Base-by-base conservation (phyloP, 2,329 filamentous ascomycete genomes). In the Helicocarpus griseus region DNA sequence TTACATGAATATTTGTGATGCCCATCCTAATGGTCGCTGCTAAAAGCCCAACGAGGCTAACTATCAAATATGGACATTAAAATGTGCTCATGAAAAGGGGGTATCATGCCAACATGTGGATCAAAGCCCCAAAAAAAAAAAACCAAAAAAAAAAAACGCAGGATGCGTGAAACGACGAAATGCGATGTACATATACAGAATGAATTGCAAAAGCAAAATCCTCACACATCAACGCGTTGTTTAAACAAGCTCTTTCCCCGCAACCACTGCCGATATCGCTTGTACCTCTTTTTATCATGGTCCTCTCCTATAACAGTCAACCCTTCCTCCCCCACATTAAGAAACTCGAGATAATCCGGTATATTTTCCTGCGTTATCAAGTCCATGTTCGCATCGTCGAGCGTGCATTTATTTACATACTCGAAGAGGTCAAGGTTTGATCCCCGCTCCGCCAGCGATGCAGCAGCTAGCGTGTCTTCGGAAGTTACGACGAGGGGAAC, bases 161-260 rank as follows among this genome's bases (percentile, higher is more conserved):
- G 17, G 22, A 26, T 11, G 29, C 21, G 29, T 2, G 6, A 35
- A 38, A 19, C 1, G 4, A 47, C 13, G 29, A 36, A 36, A 2
- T 11, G 29, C 21, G 14, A 28, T 11, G n/a, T n/a, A n/a, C n/a
- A n/a, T n/a, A n/a, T n/a, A n/a, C n/a, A n/a, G n/a, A n/a, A n/a
- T n/a, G n/a, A n/a, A n/a, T n/a, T n/a, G n/a, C n/a, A 28, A 31
- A 26, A 33, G 43, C 7, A 13, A 17, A 29, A 19, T 14, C 13
- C 53, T 63, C 56, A 71, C 13, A 63, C 40, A 62, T 77, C 75
- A 57, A 77, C 75, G 43, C 84, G 81, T 75, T 96, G 90, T 71
- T 97, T 97, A 68, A 97, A 97, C 62, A 97, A 78, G 61, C 89
- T 95, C 74, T 96, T 97, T 17, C 91, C 91, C 56, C 83, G 80